These are phyloP conservation scores for Chaetomiaceae sp. DNA, from an alignment of 2,329 filamentous ascomycete species.

Conservation along the genomic window DNA sequence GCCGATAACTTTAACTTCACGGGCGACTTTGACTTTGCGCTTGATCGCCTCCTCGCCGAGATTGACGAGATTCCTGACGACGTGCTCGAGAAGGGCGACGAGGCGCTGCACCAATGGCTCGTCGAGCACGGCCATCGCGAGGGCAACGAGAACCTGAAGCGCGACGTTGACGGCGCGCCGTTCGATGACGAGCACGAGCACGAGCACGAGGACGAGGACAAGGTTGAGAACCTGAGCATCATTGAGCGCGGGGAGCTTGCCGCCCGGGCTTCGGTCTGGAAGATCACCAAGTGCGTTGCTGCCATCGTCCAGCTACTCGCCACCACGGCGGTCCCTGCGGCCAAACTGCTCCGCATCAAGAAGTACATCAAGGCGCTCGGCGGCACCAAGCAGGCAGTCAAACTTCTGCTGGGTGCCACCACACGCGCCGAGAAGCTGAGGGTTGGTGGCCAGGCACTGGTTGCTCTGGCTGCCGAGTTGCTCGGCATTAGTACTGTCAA, in stretches of 20 bases:
- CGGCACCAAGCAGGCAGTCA: conserved; percentile 24
- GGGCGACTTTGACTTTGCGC: conserved; percentile 15
- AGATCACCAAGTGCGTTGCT: conserved; percentile 25
- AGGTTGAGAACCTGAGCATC: conserved; percentile 2
- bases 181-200: not conserved
- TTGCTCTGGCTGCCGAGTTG: conserved; percentile 22
- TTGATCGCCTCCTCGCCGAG: conserved; percentile 20
- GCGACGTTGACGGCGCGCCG: not conserved
- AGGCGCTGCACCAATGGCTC: conserved; percentile 24
- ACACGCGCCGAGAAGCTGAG: conserved; percentile 23
- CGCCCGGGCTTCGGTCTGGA: conserved; percentile 21
- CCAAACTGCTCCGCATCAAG: conserved; percentile 28
- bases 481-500: conserved; percentile 24
- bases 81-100: conserved; percentile 23
- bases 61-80: conserved; percentile 24
- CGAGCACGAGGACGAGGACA: not conserved
- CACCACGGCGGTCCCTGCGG: conserved; percentile 24
- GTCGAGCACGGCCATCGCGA: conserved; percentile 21
- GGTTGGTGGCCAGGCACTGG: conserved; percentile 24
- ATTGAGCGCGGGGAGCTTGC: conserved; percentile 8
- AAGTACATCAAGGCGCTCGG: conserved; percentile 28
- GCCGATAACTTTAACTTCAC: conserved; percentile 21
- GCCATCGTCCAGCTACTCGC: conserved; percentile 23
- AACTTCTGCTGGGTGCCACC: conserved; percentile 25
- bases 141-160: conserved; percentile 6